Percentiles rank a stretch among this genome's conserved stretches.
phyloP scores from a whole-genome alignment of 441 rosid species.

The Populus hybrid region DNA sequence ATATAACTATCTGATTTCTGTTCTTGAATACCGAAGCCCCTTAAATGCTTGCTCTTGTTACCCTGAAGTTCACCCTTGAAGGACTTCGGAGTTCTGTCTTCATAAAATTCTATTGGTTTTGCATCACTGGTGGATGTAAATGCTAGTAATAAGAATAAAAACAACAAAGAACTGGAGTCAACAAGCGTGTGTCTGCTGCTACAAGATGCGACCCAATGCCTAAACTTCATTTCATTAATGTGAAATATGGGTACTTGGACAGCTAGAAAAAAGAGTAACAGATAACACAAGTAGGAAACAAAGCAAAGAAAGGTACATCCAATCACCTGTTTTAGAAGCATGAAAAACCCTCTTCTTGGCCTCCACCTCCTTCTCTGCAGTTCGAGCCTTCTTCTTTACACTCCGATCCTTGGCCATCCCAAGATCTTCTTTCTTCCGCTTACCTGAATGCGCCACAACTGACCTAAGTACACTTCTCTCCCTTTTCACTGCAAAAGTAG shows the following conservation, averaged over 20 bases:
- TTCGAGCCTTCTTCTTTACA: constrained; percentile 68
- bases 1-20: constrained; percentile 33
- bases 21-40: constrained; percentile 36
- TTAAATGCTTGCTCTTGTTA: constrained; percentile 43
- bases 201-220: constrained; percentile 25
- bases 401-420: constrained; percentile 50
- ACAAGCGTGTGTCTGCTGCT: constrained; percentile 36
- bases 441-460: constrained; percentile 44
- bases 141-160: constrained; percentile 57
- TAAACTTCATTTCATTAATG: constrained; percentile 13
- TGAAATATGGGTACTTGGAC: not conserved
- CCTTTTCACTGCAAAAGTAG: constrained; percentile 43
- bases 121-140: constrained; percentile 62
- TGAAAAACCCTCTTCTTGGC: constrained; percentile 37
- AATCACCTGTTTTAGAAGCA: constrained; percentile 60
- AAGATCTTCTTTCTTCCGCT: constrained; percentile 58
- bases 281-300: not conserved
- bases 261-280: not conserved
- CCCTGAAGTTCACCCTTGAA: constrained; percentile 41
- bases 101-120: constrained; percentile 66
- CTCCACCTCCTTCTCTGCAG: constrained; percentile 48
- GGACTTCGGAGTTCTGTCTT: constrained; percentile 56
- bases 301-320: constrained; percentile 12
- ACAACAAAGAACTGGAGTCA: constrained; percentile 33
- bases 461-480: constrained; percentile 65